A percentile compares a stretch with the other conserved stretches of the same genome.
These are phyloP conservation scores for Atalantia buxifolia DNA, from an alignment of 345 rosid species.

Conservation along the genomic window DNA sequence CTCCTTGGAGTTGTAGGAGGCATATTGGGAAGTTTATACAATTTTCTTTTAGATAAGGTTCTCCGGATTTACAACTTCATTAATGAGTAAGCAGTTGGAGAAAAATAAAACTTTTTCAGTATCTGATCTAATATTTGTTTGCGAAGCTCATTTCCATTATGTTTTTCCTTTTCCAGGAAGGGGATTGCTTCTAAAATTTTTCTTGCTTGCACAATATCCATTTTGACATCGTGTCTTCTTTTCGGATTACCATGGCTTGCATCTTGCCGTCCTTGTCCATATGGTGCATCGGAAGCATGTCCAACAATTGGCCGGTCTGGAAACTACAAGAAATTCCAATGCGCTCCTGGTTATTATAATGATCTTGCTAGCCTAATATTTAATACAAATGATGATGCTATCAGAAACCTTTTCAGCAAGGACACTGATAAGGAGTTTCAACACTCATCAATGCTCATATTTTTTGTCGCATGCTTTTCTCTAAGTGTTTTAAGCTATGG, in stretches of 20 bases:
- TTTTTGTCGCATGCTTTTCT: slow-evolving; percentile 70
- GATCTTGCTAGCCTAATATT: slow-evolving; percentile 96
- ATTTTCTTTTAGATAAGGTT: slow-evolving; percentile 67
- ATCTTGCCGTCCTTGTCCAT: slow-evolving; percentile 75
- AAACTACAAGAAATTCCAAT: slow-evolving; percentile 91
- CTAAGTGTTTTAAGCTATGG: slow-evolving; percentile 84
- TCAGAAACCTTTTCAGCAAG: slow-evolving; percentile 90
- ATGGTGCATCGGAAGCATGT: slow-evolving; percentile 66
- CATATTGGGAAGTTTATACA: slow-evolving; percentile 75
- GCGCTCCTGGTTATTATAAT: slow-evolving; percentile 73
- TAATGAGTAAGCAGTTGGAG: slow-evolving; percentile 58
- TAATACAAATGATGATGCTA: slow-evolving; percentile 90
- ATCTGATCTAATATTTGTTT: not conserved
- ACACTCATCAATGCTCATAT: slow-evolving; percentile 51
- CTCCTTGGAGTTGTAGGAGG: slow-evolving; percentile 84
- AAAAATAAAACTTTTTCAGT: not conserved
- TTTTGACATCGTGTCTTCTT: slow-evolving; percentile 81
- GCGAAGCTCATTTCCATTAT: slow-evolving; percentile 10
- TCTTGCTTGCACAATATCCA: slow-evolving; percentile 64
- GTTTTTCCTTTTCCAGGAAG: slow-evolving; percentile 48
- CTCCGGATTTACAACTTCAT: slow-evolving; percentile 64
- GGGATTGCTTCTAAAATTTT: slow-evolving; percentile 51
- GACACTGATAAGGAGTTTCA: slow-evolving; percentile 77
- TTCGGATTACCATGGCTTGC: slow-evolving; percentile 92
- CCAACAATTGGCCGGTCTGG: slow-evolving; percentile 94